Base-by-base conservation (phyloP, 106 monocot species). In the Platanthera zijinensis region DNA sequence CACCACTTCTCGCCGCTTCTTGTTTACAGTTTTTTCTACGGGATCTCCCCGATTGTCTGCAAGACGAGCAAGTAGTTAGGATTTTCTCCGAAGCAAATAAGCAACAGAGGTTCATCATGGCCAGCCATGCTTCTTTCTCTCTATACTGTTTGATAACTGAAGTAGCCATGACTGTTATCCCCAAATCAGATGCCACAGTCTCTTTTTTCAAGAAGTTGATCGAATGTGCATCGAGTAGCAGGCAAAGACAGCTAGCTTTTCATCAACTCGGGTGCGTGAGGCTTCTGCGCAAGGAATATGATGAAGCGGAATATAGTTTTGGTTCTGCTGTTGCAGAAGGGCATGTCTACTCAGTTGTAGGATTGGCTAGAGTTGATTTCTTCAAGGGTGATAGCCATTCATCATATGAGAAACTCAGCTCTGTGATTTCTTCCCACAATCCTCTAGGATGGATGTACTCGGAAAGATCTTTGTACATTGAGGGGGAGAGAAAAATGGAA, bases 391-490 rank as follows among this genome's bases (percentile, higher is more conserved):
- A 88, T 30, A 90, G 79, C 64, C 47, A 32, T 74, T 80, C 69
- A n/a, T 84, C 94, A 22, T 87, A 86, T 75, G 87, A 99, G 75
- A 94, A 78, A 75, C 83, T 99, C 12, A 94, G 80, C 72, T 83
- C 85, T 22, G 77, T 99, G 30, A 88, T 99, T 61, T 90, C 94
- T 52, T 85, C 94, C 5, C 77, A 56, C 78, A 68, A 51, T 13
- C 87, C 87, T 11, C 89, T 92, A 66, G 99, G 99, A 14, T 99
- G 99, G 99, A 99, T 99, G 94, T 90, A 90, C 77, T 88, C 87
- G 71, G 99, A 99, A 76, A 86, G 99, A 77, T 87, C 91, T 71
- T 75, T 99, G 67, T 99, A 88, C 74, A 57, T 75, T 69, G 94
- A 99, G 48, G 88, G 86, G 22, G 86, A 87, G 22, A 79, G 61